Conservation (phyloP, 305 asterid species). For the Fraxinus dipetala region DNA sequence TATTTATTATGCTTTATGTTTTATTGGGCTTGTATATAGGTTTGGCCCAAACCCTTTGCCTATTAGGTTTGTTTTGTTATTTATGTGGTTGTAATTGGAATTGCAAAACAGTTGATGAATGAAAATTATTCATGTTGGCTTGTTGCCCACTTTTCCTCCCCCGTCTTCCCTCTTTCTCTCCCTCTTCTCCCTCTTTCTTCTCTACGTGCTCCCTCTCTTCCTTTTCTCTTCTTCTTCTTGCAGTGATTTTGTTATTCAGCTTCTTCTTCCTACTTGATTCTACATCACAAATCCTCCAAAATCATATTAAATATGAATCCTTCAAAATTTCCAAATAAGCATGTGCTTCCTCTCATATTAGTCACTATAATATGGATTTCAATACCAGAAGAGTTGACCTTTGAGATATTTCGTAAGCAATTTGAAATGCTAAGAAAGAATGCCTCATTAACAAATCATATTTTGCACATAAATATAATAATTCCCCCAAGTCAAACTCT, state of each 20-base stretch:
- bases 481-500: conserved; percentile 17
- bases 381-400: conserved; percentile 29
- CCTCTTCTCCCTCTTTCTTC: neutral
- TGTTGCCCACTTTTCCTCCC: neutral
- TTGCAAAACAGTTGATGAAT: neutral
- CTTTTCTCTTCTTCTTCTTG: neutral
- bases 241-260: no score
- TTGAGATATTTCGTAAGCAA: conserved; percentile 23
- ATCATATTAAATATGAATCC: neutral
- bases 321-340: conserved; percentile 10
- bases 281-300: neutral
- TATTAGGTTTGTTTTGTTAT: neutral
- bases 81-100: neutral
- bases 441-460: conserved; percentile 2
- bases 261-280: neutral
- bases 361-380: conserved; percentile 20
- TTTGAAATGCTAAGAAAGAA: conserved; percentile 14
- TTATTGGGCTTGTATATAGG: no score
- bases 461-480: conserved; percentile 6
- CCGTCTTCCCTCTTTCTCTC: neutral
- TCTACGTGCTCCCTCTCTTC: neutral
- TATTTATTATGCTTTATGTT: no score
- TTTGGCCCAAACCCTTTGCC: neutral
- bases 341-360: conserved; percentile 30
- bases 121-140: neutral